Evolutionary conservation across 257 asterid species (phyloP).

Genomic region (Rubia yunnanensis): DNA sequence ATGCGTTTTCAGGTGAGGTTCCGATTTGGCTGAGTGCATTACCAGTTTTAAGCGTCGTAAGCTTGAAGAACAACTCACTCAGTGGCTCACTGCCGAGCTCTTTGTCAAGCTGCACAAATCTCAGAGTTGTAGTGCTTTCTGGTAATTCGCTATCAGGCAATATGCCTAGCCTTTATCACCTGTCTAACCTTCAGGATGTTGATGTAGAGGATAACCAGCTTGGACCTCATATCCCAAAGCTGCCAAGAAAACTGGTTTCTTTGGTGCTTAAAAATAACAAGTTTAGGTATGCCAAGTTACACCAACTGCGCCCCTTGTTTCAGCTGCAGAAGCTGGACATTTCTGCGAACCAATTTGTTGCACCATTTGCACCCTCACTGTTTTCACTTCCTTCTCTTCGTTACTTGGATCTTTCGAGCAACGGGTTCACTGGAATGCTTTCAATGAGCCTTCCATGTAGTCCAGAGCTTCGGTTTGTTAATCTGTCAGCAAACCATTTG

Average conservation of each 20-base stretch:
- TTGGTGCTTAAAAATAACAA: slow-evolving; percentile 53
- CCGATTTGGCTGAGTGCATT: slow-evolving; percentile 48
- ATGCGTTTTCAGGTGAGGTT: slow-evolving; percentile 44
- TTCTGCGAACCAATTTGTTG: slow-evolving; percentile 49
- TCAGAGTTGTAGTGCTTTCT: slow-evolving; percentile 52
- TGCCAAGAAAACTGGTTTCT: slow-evolving; percentile 49
- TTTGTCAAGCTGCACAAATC: slow-evolving; percentile 28
- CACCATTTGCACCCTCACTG: slow-evolving; percentile 38
- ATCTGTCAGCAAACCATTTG: slow-evolving; percentile 51
- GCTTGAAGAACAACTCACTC: slow-evolving; percentile 64
- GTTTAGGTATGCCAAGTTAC: slow-evolving; percentile 42
- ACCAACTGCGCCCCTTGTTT: slow-evolving; percentile 35
- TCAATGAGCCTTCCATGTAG: slow-evolving; percentile 48
- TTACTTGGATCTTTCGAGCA: slow-evolving; percentile 60
- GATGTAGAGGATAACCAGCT: slow-evolving; percentile 51
- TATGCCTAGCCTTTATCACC: slow-evolving; percentile 31
- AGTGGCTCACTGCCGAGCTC: slow-evolving; percentile 41
- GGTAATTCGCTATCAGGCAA: slow-evolving; percentile 48
- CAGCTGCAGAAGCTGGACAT: slow-evolving; percentile 57
- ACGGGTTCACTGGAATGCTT: slow-evolving; percentile 63
- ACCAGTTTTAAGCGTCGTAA: slow-evolving; percentile 47
- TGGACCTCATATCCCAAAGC: slow-evolving; percentile 59
- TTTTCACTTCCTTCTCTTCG: slow-evolving; percentile 49
- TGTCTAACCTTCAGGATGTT: slow-evolving; percentile 69
- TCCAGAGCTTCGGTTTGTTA: slow-evolving; percentile 35